Evolutionary conservation across 805 yeast genomes (phyloP).

Genomic region (Metschnikowia shivogae): DNA sequence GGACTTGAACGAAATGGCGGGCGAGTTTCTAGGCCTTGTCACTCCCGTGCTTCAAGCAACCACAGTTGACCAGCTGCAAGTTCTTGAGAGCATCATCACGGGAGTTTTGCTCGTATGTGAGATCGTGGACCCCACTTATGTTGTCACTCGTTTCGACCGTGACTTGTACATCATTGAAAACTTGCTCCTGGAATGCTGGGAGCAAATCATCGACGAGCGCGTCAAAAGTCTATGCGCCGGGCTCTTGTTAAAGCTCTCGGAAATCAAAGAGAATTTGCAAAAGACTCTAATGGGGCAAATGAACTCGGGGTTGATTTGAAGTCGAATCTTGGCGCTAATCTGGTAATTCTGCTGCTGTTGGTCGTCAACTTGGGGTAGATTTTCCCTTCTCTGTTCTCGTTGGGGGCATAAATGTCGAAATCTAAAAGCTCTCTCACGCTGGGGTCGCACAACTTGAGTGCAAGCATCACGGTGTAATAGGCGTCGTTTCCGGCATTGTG

Average conservation of each 20-base stretch:
- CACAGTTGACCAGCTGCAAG: slow-evolving; percentile 27
- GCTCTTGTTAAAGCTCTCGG: slow-evolving; percentile 27
- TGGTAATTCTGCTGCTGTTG: slow-evolving; percentile 2
- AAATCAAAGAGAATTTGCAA: slow-evolving; percentile 22
- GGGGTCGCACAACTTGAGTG: slow-evolving; percentile 25
- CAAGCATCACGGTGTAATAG: slow-evolving; percentile 24
- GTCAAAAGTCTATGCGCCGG: slow-evolving; percentile 40
- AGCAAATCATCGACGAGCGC: slow-evolving; percentile 31
- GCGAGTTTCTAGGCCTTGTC: slow-evolving; percentile 44
- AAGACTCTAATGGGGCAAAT: slow-evolving; percentile 28
- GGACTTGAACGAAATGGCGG: slow-evolving; percentile 52
- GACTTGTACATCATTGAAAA: slow-evolving; percentile 18
- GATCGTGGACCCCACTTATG: slow-evolving; percentile 26
- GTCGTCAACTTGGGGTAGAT: not conserved
- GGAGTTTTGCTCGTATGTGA: slow-evolving; percentile 35
- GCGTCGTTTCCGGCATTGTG: slow-evolving; percentile 30
- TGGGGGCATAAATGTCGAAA: slow-evolving; percentile 1
- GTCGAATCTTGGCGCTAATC: not conserved
- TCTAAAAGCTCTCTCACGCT: slow-evolving; percentile 4
- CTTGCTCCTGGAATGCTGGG: slow-evolving; percentile 32
- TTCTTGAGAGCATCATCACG: slow-evolving; percentile 37
- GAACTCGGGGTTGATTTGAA: slow-evolving; percentile 17
- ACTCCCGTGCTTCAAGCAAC: slow-evolving; percentile 21
- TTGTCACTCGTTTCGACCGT: slow-evolving; percentile 21
- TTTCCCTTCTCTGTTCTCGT: slow-evolving; percentile 1